These are phyloP conservation scores for Chrysanthemum lavandulifolium DNA, from an alignment of 129 eudicot genomes.

Conservation along the genomic window DNA sequence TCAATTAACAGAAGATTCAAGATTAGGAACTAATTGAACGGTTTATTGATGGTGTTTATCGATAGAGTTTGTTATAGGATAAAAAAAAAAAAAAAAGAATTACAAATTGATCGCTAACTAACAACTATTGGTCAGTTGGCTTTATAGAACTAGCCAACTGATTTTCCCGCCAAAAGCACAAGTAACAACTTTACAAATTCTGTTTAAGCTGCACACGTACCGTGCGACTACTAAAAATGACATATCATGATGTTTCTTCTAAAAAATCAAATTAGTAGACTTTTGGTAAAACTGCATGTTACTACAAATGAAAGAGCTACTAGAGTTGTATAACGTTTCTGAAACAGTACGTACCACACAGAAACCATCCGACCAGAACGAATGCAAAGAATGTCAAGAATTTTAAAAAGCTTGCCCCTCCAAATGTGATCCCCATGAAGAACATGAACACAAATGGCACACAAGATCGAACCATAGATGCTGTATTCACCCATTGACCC, in stretches of 20 bases:
- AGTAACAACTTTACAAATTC: no score
- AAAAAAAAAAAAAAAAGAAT: no score
- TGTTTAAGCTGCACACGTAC: no score
- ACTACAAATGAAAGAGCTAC: slow-evolving; percentile 14
- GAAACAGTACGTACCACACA: slow-evolving; percentile 64
- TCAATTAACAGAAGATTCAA: no score
- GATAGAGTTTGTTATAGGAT: no score
- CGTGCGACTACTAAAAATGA: no score
- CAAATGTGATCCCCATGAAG: slow-evolving; percentile 47
- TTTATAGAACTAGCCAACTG: no score
- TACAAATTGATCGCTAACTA: no score
- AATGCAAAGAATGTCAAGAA: slow-evolving; percentile 44
- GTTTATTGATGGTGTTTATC: no score
- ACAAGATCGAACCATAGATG: slow-evolving; percentile 39
- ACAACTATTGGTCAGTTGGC: no score
- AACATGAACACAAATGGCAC: slow-evolving; percentile 47
- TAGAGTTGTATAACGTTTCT: slow-evolving; percentile 46
- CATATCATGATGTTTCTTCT: not conserved
- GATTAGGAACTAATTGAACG: no score
- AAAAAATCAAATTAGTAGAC: not conserved
- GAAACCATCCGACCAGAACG: slow-evolving; percentile 72
- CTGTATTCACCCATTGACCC: slow-evolving; percentile 59
- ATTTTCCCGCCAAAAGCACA: no score
- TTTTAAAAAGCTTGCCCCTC: slow-evolving; percentile 56
- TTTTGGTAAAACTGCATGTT: not conserved